These are phyloP conservation scores for Mycena rebaudengoi DNA, from an alignment of 768 basidiomycete genomes.

Conservation along the genomic window DNA sequence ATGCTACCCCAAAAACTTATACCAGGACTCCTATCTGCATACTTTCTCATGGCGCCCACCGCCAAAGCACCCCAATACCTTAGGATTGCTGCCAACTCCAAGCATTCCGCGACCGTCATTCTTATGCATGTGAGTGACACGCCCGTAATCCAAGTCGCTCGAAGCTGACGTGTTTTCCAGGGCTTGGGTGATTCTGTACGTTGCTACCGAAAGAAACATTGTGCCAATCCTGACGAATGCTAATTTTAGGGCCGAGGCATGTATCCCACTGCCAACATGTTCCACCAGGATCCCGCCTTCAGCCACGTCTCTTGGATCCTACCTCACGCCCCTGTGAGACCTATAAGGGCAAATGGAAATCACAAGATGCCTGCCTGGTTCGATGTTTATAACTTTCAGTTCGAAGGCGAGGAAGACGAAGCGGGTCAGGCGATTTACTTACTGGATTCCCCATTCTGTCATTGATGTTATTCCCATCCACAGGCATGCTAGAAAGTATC, in stretches of 20 bases:
- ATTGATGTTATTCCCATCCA: neutral
- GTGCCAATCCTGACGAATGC: neutral
- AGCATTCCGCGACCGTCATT: constrained; percentile 11
- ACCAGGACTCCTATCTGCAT: neutral
- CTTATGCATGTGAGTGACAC: constrained; percentile 25
- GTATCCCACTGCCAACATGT: constrained; percentile 7
- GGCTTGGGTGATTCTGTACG: constrained; percentile 12
- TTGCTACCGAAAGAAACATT: too few species aligned
- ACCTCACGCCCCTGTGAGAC: constrained; percentile 10
- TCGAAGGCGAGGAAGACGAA: constrained; percentile 34
- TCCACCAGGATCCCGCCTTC: constrained; percentile 7
- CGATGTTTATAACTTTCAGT: constrained; percentile 5
- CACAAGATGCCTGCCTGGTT: constrained; percentile 15
- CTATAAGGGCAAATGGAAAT: constrained; percentile 5
- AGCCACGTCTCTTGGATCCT: constrained; percentile 10
- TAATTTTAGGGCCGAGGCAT: constrained; percentile 10
- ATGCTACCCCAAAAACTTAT: neutral
- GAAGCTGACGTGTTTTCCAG: neutral
- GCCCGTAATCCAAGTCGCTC: neutral
- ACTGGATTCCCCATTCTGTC: neutral
- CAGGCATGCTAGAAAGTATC: constrained; percentile 50
- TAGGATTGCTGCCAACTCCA: constrained; percentile 9
- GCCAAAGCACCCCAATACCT: neutral
- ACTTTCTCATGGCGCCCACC: neutral
- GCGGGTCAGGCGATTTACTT: constrained; percentile 21